Conservation (phyloP, 805 yeast species). For the Candida anglica region DNA sequence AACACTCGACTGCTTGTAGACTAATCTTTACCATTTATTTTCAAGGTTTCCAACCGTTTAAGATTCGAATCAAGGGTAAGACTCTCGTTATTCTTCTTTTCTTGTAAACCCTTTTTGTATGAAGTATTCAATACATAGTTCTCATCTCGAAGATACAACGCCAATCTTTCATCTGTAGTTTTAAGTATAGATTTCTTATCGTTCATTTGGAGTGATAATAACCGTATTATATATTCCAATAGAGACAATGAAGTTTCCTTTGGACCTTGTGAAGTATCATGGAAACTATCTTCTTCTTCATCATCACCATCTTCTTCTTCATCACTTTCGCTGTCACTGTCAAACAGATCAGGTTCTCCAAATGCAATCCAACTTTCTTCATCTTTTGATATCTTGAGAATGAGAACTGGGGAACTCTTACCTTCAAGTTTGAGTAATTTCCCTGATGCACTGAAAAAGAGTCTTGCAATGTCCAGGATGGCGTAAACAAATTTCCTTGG, state of each 20-base stretch:
- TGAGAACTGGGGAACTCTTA: slow-evolving; percentile 60
- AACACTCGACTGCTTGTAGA: too few species aligned
- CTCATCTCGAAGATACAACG: slow-evolving; percentile 61
- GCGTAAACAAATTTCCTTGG: slow-evolving; percentile 32
- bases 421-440: slow-evolving; percentile 59
- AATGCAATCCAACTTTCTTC: slow-evolving; percentile 49
- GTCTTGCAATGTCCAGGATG: slow-evolving; percentile 40
- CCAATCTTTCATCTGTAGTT: slow-evolving; percentile 63
- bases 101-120: slow-evolving; percentile 3
- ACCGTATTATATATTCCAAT: slow-evolving; percentile 59
- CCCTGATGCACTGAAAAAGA: slow-evolving; percentile 72
- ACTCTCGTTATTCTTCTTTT: slow-evolving; percentile 11
- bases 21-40: too few species aligned
- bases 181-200: slow-evolving; percentile 52
- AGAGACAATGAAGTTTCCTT: slow-evolving; percentile 44
- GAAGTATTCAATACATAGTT: slow-evolving; percentile 10
- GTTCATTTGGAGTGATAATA: slow-evolving; percentile 55
- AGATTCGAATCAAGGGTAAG: slow-evolving; percentile 29
- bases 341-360: slow-evolving; percentile 27
- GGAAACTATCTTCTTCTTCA: too few species aligned
- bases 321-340: slow-evolving; percentile 19
- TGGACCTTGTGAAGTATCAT: slow-evolving; percentile 5
- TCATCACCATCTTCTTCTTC: slow-evolving; percentile 17
- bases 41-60: slow-evolving; percentile 26
- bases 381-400: slow-evolving; percentile 41